Percentiles rank a stretch among this genome's conserved stretches.
Conservation (phyloP, 371 early-diverging fungal genomes). For the Haplosporangium sp. region DNA sequence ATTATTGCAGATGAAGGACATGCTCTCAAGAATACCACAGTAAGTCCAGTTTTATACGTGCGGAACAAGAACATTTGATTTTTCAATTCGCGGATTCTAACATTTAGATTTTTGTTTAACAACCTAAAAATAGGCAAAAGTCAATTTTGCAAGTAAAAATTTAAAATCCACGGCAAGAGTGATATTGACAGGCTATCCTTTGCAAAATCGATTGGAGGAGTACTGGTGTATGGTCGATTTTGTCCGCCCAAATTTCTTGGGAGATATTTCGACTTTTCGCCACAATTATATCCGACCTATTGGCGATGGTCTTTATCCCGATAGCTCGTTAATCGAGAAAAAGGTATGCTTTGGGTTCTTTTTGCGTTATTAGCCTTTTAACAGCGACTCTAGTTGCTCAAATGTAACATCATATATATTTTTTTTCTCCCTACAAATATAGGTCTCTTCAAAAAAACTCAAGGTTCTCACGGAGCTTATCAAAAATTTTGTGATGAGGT, state of each 20-base stretch:
- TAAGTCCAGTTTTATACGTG: slow-evolving; percentile 2
- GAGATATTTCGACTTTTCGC: slow-evolving; percentile 65
- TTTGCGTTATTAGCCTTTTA: no score
- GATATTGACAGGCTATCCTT: slow-evolving; percentile 90
- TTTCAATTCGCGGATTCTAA: no score
- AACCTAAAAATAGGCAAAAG: slow-evolving; percentile 22
- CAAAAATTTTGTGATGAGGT: slow-evolving; percentile 62
- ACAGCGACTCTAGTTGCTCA: neutral
- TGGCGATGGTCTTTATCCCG: slow-evolving; percentile 69
- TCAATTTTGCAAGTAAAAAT: slow-evolving; percentile 47
- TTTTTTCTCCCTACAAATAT: neutral
- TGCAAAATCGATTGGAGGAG: slow-evolving; percentile 86
- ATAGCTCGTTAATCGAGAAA: slow-evolving; percentile 64
- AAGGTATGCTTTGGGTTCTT: slow-evolving; percentile 27
- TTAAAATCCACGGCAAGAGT: slow-evolving; percentile 72
- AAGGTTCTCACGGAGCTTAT: slow-evolving; percentile 65
- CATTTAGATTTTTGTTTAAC: neutral
- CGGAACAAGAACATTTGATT: no score
- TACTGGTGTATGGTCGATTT: slow-evolving; percentile 83
- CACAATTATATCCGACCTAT: slow-evolving; percentile 76
- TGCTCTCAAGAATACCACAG: slow-evolving; percentile 76
- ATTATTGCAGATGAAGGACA: slow-evolving; percentile 92
- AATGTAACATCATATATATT: neutral
- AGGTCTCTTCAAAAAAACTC: slow-evolving; percentile 54
- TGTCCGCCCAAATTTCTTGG: slow-evolving; percentile 72